Conservation (phyloP, 495 filamentous ascomycete species). For the Xylaria scruposa region DNA sequence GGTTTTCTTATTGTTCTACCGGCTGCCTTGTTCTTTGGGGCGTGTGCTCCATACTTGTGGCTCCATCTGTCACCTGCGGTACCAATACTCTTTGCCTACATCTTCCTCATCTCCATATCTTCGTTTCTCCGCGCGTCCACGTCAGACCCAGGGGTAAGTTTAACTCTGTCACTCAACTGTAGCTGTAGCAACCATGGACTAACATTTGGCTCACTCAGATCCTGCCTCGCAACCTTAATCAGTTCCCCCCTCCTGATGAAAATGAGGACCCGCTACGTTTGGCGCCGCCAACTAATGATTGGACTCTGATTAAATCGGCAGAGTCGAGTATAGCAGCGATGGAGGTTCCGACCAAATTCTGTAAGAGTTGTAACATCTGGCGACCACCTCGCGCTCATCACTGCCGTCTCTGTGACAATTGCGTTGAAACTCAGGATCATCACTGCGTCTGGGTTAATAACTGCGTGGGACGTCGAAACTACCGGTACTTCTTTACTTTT, state of each 20-base stretch:
- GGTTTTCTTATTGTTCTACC: slow-evolving; percentile 80
- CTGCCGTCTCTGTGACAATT: slow-evolving; percentile 95
- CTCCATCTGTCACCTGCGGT: slow-evolving; percentile 88
- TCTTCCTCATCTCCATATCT: slow-evolving; percentile 87
- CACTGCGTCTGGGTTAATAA: slow-evolving; percentile 99
- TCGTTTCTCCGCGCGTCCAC: slow-evolving; percentile 92
- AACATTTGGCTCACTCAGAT: slow-evolving; percentile 60
- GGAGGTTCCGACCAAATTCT: slow-evolving; percentile 98
- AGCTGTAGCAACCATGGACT: slow-evolving; percentile 23
- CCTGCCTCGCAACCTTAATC: slow-evolving; percentile 78
- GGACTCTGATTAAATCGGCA: slow-evolving; percentile 85
- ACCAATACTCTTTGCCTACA: slow-evolving; percentile 87
- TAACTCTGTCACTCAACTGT: slow-evolving; percentile 2
- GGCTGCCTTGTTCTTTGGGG: slow-evolving; percentile 79
- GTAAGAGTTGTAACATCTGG: slow-evolving; percentile 96
- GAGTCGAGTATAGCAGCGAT: slow-evolving; percentile 78
- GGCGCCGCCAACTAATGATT: slow-evolving; percentile 85
- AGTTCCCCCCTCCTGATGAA: slow-evolving; percentile 60
- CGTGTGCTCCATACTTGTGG: slow-evolving; percentile 91
- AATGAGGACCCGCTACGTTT: slow-evolving; percentile 78
- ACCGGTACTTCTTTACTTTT: slow-evolving; percentile 96
- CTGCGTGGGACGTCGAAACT: slow-evolving; percentile 95
- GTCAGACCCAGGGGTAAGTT: slow-evolving; percentile 87
- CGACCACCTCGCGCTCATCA: slow-evolving; percentile 94
- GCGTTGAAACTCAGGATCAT: slow-evolving; percentile 96